These are phyloP conservation scores for Nosema muscidifuracis DNA, from an alignment of 371 early-diverging fungal genomes.

Conservation along the genomic window DNA sequence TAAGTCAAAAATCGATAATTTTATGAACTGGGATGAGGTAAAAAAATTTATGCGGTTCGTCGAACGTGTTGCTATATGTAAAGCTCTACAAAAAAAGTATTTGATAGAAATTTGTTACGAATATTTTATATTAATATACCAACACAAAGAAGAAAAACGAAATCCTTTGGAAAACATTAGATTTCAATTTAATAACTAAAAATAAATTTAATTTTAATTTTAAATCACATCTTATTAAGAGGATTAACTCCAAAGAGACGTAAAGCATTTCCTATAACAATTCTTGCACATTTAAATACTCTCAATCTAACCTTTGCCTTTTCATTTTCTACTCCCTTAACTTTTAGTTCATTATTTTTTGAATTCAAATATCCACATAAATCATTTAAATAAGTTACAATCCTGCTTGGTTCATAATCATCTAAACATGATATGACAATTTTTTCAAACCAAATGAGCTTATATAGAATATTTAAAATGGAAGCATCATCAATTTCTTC, in stretches of 20 bases:
- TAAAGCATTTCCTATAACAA: conserved; percentile 72
- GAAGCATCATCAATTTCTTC: conserved; percentile 64
- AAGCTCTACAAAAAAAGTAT: too few species aligned
- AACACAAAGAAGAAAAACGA: background rate
- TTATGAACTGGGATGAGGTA: too few species aligned
- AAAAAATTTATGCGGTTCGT: too few species aligned
- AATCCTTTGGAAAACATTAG: background rate
- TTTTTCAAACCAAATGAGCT: conserved; percentile 81
- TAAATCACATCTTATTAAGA: conserved; percentile 73
- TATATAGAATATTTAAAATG: conserved; percentile 67
- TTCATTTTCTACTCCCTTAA: conserved; percentile 69
- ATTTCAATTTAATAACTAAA: too few species aligned
- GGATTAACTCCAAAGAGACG: conserved; percentile 69
- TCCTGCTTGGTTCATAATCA: conserved; percentile 78
- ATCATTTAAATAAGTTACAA: conserved; percentile 81
- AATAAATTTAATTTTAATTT: background rate
- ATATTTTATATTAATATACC: background rate
- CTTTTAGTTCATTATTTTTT: conserved; percentile 74
- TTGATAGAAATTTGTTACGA: background rate
- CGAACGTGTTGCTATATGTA: too few species aligned
- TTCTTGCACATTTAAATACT: conserved; percentile 69
- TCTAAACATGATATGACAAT: conserved; percentile 65
- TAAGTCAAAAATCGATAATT: too few species aligned
- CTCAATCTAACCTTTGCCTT: conserved; percentile 73
- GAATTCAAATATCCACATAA: conserved; percentile 74